A percentile compares a stretch with the other conserved stretches of the same genome.
These are phyloP conservation scores for Cyclotella atomus DNA, from an alignment of 108 stramenopile species.

Conservation along the genomic window DNA sequence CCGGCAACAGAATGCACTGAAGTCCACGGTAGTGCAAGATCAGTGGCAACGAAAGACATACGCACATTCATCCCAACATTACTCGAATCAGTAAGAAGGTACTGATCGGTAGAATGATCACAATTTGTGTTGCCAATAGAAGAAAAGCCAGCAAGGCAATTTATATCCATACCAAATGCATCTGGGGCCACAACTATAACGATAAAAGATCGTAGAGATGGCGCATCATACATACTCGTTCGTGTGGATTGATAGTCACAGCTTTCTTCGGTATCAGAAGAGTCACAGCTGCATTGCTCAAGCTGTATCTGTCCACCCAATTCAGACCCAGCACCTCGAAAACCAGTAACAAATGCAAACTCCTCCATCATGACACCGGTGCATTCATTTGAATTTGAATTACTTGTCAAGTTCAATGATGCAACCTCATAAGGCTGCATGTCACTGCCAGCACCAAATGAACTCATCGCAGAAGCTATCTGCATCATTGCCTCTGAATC, in stretches of 20 bases:
- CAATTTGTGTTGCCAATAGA: too few species aligned
- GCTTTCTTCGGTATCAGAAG: not conserved
- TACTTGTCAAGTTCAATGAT: not conserved
- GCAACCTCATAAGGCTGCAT: not conserved
- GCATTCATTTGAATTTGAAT: not conserved
- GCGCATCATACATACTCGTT: constrained; percentile 23
- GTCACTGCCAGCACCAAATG: constrained; percentile 15
- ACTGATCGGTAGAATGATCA: not conserved
- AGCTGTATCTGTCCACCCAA: constrained; percentile 11
- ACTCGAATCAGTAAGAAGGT: not conserved
- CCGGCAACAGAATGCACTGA: constrained; percentile 59
- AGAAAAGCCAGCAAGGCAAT: constrained; percentile 63
- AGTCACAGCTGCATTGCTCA: constrained; percentile 20
- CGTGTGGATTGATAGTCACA: constrained; percentile 23
- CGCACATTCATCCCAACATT: constrained; percentile 91
- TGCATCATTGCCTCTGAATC: constrained; percentile 65
- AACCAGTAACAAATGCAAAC: constrained; percentile 64
- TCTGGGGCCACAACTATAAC: constrained; percentile 47
- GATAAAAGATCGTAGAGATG: constrained; percentile 29
- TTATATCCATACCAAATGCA: constrained; percentile 55
- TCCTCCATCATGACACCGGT: constrained; percentile 67
- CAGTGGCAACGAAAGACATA: constrained; percentile 78
- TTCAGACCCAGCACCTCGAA: not conserved
- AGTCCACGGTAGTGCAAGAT: constrained; percentile 93
- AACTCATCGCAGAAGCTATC: constrained; percentile 16